Evolutionary conservation across 225 moss, liverwort and hornwort species (phyloP).

Genomic region (Asterella californica): DNA sequence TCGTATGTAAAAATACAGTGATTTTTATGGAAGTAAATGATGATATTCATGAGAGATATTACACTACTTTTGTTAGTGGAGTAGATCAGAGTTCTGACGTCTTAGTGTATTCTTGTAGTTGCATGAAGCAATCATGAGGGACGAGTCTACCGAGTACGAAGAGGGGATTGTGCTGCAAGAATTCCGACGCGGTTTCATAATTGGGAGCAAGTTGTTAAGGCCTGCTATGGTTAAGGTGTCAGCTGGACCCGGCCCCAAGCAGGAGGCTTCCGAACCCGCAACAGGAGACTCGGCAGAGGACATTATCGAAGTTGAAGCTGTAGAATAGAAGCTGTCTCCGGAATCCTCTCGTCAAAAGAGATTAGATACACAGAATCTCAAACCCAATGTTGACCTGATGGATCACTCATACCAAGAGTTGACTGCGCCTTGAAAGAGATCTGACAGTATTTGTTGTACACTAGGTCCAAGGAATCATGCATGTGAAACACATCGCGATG

Average conservation of each 20-base stretch:
- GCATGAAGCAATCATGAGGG: conserved; percentile 98
- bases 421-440: conserved; percentile 13
- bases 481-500: background rate
- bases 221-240: conserved; percentile 99
- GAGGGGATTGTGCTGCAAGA: conserved; percentile 81
- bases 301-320: conserved; percentile 14
- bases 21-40: no score
- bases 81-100: background rate
- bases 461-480: conserved; percentile 16
- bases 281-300: conserved; percentile 19
- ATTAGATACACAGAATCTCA: background rate
- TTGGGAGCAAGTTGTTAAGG: conserved; percentile 78
- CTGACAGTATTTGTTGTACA: conserved; percentile 6
- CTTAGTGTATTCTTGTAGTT: conserved; percentile 40
- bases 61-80: background rate
- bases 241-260: conserved; percentile 63
- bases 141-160: conserved; percentile 73
- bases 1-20: no score
- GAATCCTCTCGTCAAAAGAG: background rate
- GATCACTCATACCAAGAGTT: conserved; percentile 5
- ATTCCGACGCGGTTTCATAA: conserved; percentile 80
- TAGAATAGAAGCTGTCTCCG: background rate
- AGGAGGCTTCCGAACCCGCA: conserved; percentile 29
- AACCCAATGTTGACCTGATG: background rate
- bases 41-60: no score